Percentiles rank a stretch among this genome's conserved stretches.
Evolutionary conservation across 495 filamentous ascomycete genomes (phyloP).

Genomic region (Staphylotrichum longicolle): DNA sequence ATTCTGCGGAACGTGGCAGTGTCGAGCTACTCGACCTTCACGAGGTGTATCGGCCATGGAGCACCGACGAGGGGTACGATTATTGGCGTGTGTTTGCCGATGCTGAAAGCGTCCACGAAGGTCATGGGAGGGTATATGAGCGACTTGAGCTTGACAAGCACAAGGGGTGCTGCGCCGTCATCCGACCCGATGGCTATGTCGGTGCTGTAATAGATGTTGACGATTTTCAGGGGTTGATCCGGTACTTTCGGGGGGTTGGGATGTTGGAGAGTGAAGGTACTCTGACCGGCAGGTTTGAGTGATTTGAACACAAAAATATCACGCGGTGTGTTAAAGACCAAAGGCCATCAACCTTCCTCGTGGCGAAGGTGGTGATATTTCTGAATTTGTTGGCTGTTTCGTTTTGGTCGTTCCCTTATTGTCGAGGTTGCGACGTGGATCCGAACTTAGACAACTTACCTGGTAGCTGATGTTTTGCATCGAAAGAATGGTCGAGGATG

Average conservation of each 20-base stretch:
- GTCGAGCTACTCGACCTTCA: slow-evolving; percentile 57
- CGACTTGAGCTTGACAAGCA: slow-evolving; percentile 57
- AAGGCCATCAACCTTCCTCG: no score
- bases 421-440: no score
- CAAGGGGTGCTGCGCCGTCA: slow-evolving; percentile 54
- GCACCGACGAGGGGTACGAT: slow-evolving; percentile 57
- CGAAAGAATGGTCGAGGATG: no score
- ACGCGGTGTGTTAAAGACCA: no score
- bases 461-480: no score
- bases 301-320: no score
- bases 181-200: slow-evolving; percentile 62
- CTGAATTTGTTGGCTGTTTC: no score
- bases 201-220: slow-evolving; percentile 53
- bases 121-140: slow-evolving; percentile 59
- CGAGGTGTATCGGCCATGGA: slow-evolving; percentile 53
- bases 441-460: no score
- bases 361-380: no score
- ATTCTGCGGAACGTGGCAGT: slow-evolving; percentile 46
- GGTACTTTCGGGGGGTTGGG: slow-evolving; percentile 24
- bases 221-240: slow-evolving; percentile 18
- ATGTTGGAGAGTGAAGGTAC: slow-evolving; percentile 1
- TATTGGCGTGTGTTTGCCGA: slow-evolving; percentile 65
- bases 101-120: slow-evolving; percentile 55
- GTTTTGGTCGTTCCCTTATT: no score
- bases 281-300: no score